Conservation (phyloP, 208 protist genomes). For the Wallacemonas sp. region DNA sequence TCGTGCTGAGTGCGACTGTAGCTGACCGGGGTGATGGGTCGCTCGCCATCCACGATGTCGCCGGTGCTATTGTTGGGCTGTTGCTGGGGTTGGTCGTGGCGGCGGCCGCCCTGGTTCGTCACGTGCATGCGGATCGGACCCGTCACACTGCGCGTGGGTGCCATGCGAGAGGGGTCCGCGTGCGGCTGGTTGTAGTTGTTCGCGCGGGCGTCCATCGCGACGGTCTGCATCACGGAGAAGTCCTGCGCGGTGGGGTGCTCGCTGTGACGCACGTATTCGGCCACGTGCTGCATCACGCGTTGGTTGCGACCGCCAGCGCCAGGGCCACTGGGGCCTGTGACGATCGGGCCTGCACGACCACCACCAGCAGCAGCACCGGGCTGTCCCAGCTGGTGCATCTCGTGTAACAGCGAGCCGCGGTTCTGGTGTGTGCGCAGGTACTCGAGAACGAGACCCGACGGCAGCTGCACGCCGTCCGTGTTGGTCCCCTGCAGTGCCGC, state of each 20-base stretch:
- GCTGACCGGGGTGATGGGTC: constrained; percentile 48
- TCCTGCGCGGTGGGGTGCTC: constrained; percentile 1
- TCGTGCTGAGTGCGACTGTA: neutral
- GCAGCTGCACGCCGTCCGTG: constrained; percentile 54
- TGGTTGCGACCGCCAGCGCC: constrained; percentile 28
- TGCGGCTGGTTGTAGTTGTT: constrained; percentile 90
- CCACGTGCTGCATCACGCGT: constrained; percentile 37
- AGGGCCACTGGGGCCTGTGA: neutral
- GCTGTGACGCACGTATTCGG: constrained; percentile 34
- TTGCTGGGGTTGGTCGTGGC: no score
- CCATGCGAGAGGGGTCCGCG: constrained; percentile 29
- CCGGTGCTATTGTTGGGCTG: neutral
- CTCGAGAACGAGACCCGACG: constrained; percentile 82
- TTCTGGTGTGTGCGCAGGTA: constrained; percentile 83
- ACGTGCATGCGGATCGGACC: constrained; percentile 58
- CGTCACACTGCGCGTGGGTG: constrained; percentile 43
- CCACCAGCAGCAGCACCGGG: no score
- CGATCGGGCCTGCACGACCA: neutral
- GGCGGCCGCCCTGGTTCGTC: constrained; percentile 9
- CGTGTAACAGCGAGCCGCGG: constrained; percentile 71
- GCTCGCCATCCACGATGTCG: constrained; percentile 54
- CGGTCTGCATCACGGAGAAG: constrained; percentile 41
- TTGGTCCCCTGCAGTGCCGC: constrained; percentile 58
- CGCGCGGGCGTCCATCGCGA: constrained; percentile 70
- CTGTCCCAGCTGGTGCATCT: constrained; percentile 68